Conservation (phyloP, 306 rosid genomes). For the Prunus campanulata region DNA sequence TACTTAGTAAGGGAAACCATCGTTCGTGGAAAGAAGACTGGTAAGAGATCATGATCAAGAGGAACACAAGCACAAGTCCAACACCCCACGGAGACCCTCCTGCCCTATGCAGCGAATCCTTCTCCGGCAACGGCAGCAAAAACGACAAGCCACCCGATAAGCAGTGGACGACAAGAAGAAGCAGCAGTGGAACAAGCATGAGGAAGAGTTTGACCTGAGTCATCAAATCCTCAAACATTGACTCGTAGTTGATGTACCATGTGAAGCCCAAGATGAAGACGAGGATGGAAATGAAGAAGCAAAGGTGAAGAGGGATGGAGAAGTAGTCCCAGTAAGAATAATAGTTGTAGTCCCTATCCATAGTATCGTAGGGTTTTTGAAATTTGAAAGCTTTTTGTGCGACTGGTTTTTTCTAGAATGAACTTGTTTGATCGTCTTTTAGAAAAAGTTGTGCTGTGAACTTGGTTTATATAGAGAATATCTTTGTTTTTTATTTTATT, state of each 20-base stretch:
- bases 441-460: neutral
- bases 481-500: neutral
- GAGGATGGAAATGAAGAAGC: slow-evolving; percentile 48
- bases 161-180: slow-evolving; percentile 54
- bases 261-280: slow-evolving; percentile 53
- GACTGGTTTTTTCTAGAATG: slow-evolving; percentile 1
- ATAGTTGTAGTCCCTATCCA: slow-evolving; percentile 49
- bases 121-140: slow-evolving; percentile 48
- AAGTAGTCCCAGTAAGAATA: slow-evolving; percentile 46
- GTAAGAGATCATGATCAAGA: slow-evolving; percentile 58
- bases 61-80: slow-evolving; percentile 56
- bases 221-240: slow-evolving; percentile 45
- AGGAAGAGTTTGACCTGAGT: slow-evolving; percentile 54
- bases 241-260: slow-evolving; percentile 76
- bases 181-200: slow-evolving; percentile 49
- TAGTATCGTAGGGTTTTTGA: slow-evolving; percentile 1
- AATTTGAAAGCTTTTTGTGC: neutral
- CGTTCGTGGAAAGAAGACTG: slow-evolving; percentile 75
- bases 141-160: slow-evolving; percentile 41
- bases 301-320: slow-evolving; percentile 58
- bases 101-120: slow-evolving; percentile 67
- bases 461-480: slow-evolving; percentile 25
- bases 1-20: slow-evolving; percentile 70
- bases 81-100: slow-evolving; percentile 95
- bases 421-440: slow-evolving; percentile 19